These are phyloP conservation scores for Chiua sp. DNA, from an alignment of 1,284 basidiomycete species.

Conservation along the genomic window DNA sequence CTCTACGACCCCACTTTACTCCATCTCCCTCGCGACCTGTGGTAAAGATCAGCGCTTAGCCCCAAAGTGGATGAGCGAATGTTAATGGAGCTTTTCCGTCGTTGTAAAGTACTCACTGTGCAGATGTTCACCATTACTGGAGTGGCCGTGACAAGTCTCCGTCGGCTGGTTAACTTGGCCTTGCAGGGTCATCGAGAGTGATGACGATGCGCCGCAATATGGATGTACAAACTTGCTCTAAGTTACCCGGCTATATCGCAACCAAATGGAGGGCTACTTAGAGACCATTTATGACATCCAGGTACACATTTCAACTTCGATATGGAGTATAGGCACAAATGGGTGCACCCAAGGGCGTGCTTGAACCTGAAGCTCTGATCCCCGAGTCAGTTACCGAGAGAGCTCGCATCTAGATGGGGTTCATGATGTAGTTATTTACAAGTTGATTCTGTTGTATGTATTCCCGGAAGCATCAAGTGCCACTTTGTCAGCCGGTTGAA, in stretches of 20 bases:
- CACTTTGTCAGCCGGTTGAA: conserved; percentile 35
- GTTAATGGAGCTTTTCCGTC: conserved; percentile 45
- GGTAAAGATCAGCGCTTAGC: conserved; percentile 38
- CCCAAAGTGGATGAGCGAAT: conserved; percentile 41
- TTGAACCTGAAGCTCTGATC: too few relatives aligned
- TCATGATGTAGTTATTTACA: conserved; percentile 17
- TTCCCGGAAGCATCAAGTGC: conserved; percentile 4
- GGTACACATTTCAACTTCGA: conserved; percentile 49
- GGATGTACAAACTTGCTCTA: conserved; percentile 48
- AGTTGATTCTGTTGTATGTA: neutral
- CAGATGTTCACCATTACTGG: conserved; percentile 57
- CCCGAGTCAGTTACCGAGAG: too few relatives aligned
- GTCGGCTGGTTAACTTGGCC: conserved; percentile 30
- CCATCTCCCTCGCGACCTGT: neutral
- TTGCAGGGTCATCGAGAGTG: conserved; percentile 35
- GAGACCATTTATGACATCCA: conserved; percentile 24
- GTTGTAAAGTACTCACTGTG: conserved; percentile 43
- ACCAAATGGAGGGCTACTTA: neutral
- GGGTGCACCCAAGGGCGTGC: too few relatives aligned
- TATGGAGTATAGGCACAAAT: too few relatives aligned
- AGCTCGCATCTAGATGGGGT: conserved; percentile 20
- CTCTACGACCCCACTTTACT: neutral
- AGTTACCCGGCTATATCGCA: conserved; percentile 11
- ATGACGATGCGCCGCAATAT: conserved; percentile 47
- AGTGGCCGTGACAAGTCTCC: conserved; percentile 39